These are phyloP conservation scores for Tricholoma sp. DNA, from an alignment of 768 basidiomycete genomes.

Conservation along the genomic window DNA sequence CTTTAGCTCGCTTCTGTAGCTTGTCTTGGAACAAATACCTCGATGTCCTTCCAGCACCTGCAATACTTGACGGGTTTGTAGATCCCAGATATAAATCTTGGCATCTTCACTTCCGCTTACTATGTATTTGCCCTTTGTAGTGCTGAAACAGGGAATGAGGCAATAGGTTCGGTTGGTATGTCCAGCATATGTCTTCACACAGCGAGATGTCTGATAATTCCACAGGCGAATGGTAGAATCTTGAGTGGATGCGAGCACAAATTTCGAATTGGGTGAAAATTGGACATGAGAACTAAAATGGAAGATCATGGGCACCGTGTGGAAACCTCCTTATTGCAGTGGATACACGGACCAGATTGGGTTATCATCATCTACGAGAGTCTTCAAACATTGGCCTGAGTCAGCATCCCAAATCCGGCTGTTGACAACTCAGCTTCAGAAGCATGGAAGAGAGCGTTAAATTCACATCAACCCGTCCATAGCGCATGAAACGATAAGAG, in stretches of 20 bases:
- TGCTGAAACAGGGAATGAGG: slow-evolving; percentile 62
- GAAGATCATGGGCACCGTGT: slow-evolving; percentile 1
- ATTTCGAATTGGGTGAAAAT: slow-evolving; percentile 91
- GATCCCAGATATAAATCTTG: slow-evolving; percentile 86
- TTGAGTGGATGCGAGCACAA: slow-evolving; percentile 86
- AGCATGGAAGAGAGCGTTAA: background rate
- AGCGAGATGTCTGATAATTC: slow-evolving; percentile 88
- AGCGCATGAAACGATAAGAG: slow-evolving; percentile 88
- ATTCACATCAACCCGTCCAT: slow-evolving; percentile 96
- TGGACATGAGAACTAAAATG: slow-evolving; percentile 69
- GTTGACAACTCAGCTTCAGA: slow-evolving; percentile 5
- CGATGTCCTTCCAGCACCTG: slow-evolving; percentile 78
- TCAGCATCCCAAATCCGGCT: slow-evolving; percentile 98
- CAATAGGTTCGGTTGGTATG: slow-evolving; percentile 86
- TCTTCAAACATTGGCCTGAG: slow-evolving; percentile 97
- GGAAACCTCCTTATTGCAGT: background rate
- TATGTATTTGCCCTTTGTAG: slow-evolving; percentile 60
- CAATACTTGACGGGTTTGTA: slow-evolving; percentile 73
- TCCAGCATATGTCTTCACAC: slow-evolving; percentile 89
- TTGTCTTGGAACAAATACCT: slow-evolving; percentile 39
- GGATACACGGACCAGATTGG: slow-evolving; percentile 67
- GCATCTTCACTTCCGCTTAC: slow-evolving; percentile 89
- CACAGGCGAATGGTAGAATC: slow-evolving; percentile 93
- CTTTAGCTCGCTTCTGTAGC: background rate
- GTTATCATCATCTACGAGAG: slow-evolving; percentile 93